These are phyloP conservation scores for Saturnispora serradocipensis DNA, from an alignment of 805 yeast species.

Conservation along the genomic window DNA sequence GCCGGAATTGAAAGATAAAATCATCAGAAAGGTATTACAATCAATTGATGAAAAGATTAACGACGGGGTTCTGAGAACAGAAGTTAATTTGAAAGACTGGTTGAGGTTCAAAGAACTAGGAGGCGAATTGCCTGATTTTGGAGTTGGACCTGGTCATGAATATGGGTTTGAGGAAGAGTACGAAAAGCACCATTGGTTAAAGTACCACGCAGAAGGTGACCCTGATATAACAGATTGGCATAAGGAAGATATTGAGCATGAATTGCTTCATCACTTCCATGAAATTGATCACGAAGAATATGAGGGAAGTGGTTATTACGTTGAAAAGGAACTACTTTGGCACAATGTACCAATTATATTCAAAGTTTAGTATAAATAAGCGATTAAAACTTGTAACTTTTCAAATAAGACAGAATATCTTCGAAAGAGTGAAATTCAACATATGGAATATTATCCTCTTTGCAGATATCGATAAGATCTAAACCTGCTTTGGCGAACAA, in stretches of 20 bases:
- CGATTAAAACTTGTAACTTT: constrained; percentile 12
- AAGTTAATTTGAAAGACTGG: constrained; percentile 62
- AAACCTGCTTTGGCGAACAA: constrained; percentile 89
- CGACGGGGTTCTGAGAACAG: constrained; percentile 37
- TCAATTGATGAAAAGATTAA: constrained; percentile 41
- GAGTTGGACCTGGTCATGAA: constrained; percentile 82
- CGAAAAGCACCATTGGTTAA: constrained; percentile 90
- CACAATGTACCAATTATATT: constrained; percentile 4
- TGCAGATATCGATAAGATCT: constrained; percentile 81
- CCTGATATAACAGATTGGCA: constrained; percentile 75
- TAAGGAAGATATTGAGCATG: constrained; percentile 85
- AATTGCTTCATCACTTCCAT: constrained; percentile 74
- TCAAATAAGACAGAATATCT: constrained; percentile 58
- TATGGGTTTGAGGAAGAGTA: constrained; percentile 89
- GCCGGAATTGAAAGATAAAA: constrained; percentile 44
- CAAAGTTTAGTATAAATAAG: not conserved
- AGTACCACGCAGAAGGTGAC: constrained; percentile 66
- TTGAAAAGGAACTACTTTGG: constrained; percentile 4
- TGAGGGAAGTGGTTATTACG: constrained; percentile 40
- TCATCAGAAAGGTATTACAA: constrained; percentile 43
- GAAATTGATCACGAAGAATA: constrained; percentile 47
- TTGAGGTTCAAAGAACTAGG: constrained; percentile 48
- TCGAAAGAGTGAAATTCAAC: constrained; percentile 69
- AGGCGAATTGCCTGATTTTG: constrained; percentile 80
- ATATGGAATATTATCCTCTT: constrained; percentile 71